phyloP scores from a whole-genome alignment of 768 basidiomycete species.

The Amanita pseudoporphyria region DNA sequence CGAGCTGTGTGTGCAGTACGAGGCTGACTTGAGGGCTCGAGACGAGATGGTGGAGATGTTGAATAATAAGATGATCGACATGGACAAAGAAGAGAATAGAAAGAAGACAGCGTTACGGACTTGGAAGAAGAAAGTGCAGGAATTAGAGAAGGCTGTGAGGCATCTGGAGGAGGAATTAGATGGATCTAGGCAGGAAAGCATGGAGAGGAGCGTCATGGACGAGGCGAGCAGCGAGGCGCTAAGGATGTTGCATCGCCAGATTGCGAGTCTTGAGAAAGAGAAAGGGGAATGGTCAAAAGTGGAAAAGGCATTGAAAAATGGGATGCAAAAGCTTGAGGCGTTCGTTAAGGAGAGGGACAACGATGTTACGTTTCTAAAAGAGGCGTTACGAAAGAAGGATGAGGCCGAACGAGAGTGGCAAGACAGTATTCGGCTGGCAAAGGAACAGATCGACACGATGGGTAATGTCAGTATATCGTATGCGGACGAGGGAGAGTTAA shows the following conservation, averaged over 20 bases:
- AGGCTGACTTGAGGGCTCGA: constrained; percentile 61
- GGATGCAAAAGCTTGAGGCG: constrained; percentile 41
- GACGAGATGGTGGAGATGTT: constrained; percentile 65
- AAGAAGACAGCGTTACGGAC: constrained; percentile 41
- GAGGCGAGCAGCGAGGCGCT: constrained; percentile 73
- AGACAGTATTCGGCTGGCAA: constrained; percentile 42
- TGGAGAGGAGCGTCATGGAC: constrained; percentile 78
- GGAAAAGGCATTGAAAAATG: constrained; percentile 31
- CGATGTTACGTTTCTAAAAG: constrained; percentile 35
- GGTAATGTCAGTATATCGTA: constrained; percentile 33
- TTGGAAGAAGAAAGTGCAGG: constrained; percentile 73
- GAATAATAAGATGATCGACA: constrained; percentile 37
- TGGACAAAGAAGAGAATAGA: constrained; percentile 57
- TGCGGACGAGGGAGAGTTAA: constrained; percentile 35
- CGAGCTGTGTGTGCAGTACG: constrained; percentile 69
- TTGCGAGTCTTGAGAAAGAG: constrained; percentile 66
- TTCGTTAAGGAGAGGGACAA: constrained; percentile 35
- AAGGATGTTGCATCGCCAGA: constrained; percentile 70
- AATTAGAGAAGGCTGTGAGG: constrained; percentile 59
- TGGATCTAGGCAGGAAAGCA: constrained; percentile 67
- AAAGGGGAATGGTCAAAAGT: constrained; percentile 35
- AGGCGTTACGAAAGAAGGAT: constrained; percentile 36
- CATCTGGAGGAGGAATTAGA: constrained; percentile 84
- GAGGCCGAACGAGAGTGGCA: constrained; percentile 45
- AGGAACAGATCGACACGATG: constrained; percentile 54